Conservation (phyloP, 768 basidiomycete species). For the Nidularia pulvinata region DNA sequence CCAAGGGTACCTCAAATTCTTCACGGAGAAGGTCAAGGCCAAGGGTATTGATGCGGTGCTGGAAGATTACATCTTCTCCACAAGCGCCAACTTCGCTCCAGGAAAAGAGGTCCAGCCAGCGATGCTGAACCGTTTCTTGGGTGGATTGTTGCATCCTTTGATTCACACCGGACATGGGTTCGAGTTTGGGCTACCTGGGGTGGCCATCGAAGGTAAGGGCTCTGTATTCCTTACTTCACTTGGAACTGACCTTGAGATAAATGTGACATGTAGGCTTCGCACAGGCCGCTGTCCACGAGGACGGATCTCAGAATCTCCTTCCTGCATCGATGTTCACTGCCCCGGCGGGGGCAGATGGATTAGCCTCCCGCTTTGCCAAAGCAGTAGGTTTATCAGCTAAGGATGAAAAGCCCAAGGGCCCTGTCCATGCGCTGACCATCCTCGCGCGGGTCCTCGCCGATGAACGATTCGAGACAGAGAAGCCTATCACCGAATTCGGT, state of each 20-base stretch:
- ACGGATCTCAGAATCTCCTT: constrained; percentile 6
- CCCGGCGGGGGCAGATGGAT: not conserved
- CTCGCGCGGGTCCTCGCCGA: constrained; percentile 57
- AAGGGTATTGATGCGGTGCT: constrained; percentile 43
- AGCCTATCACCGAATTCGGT: constrained; percentile 6
- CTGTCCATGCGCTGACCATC: constrained; percentile 48
- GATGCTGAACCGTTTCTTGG: constrained; percentile 58
- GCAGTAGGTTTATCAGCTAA: too few species aligned
- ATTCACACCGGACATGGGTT: constrained; percentile 65
- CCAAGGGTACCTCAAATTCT: constrained; percentile 57
- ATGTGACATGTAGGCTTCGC: constrained; percentile 45
- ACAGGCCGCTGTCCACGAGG: constrained; percentile 45
- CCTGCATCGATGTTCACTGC: not conserved
- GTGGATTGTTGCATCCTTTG: constrained; percentile 61
- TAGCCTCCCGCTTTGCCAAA: not conserved
- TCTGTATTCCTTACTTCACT: not conserved
- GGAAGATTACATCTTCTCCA: constrained; percentile 65
- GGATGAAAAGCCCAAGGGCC: constrained; percentile 1
- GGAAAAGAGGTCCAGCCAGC: constrained; percentile 33
- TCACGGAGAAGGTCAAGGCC: constrained; percentile 35
- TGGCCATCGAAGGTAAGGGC: constrained; percentile 58
- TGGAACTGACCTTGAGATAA: not conserved
- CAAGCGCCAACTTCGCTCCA: constrained; percentile 40
- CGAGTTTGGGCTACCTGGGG: constrained; percentile 59
- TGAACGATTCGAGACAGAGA: constrained; percentile 23